A percentile compares a stretch with the other conserved stretches of the same genome.
Evolutionary conservation across 192 early-diverging fungal species (phyloP).

Genomic region (Chytriomyces sp.): DNA sequence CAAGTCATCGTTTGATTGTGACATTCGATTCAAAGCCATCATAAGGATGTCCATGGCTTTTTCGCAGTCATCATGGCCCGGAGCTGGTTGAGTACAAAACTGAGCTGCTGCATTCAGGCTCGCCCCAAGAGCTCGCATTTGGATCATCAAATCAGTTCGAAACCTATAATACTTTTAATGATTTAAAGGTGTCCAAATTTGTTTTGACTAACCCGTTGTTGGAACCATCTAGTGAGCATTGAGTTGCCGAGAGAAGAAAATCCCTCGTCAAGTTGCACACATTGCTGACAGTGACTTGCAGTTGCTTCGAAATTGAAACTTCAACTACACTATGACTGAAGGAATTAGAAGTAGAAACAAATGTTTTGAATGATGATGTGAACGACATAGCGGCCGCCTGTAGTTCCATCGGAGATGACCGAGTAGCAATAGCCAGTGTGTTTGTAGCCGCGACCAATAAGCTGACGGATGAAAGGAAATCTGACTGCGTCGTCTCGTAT

Average conservation of each 20-base stretch:
- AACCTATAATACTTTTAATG: not conserved
- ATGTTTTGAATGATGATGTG: slow-evolving; percentile 33
- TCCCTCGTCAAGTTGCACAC: slow-evolving; percentile 14
- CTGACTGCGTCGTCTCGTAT: slow-evolving; percentile 43
- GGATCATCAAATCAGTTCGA: slow-evolving; percentile 35
- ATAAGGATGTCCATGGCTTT: slow-evolving; percentile 42
- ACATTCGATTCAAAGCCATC: slow-evolving; percentile 25
- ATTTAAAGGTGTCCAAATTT: not conserved
- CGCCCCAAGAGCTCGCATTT: slow-evolving; percentile 41
- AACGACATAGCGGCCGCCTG: slow-evolving; percentile 35
- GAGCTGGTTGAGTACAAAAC: slow-evolving; percentile 44
- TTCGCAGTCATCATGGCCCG: slow-evolving; percentile 56
- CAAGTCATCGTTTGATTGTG: slow-evolving; percentile 40
- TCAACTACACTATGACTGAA: slow-evolving; percentile 33
- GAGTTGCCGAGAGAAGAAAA: slow-evolving; percentile 35
- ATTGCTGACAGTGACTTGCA: slow-evolving; percentile 4
- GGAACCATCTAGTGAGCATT: slow-evolving; percentile 29
- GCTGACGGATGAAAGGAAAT: slow-evolving; percentile 39
- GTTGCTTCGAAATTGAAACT: not conserved
- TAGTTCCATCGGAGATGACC: slow-evolving; percentile 42
- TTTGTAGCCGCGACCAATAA: slow-evolving; percentile 42
- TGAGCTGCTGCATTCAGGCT: slow-evolving; percentile 42
- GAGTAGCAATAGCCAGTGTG: slow-evolving; percentile 31
- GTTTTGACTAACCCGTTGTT: slow-evolving; percentile 22
- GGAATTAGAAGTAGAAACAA: slow-evolving; percentile 24